phyloP scores from a whole-genome alignment of 2,329 filamentous ascomycete species.

The Colletotrichum cordylinicola region DNA sequence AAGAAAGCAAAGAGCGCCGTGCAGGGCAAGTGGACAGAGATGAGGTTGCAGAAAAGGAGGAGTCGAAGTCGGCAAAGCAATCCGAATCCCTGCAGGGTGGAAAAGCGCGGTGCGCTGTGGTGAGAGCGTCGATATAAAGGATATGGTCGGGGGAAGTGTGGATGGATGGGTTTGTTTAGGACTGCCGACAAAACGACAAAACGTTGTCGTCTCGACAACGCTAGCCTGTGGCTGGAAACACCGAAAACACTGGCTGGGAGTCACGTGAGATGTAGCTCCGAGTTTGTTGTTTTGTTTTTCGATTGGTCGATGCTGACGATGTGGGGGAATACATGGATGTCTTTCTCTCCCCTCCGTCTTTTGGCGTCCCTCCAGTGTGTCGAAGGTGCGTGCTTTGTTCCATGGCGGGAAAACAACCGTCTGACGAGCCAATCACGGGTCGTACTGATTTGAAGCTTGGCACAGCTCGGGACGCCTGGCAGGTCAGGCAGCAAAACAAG shows the following conservation, averaged over 20 bases:
- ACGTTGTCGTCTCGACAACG: background rate
- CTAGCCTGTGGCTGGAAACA: background rate
- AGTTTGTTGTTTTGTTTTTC: background rate
- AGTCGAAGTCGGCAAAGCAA: background rate
- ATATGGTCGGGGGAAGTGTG: constrained; percentile 13
- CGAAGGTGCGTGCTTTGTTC: background rate
- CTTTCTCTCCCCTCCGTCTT: background rate
- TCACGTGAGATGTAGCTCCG: background rate
- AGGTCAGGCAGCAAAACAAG: constrained; percentile 4
- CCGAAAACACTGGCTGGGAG: background rate
- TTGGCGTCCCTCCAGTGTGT: background rate
- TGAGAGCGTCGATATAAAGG: constrained; percentile 22
- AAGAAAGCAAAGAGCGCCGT: constrained; percentile 12
- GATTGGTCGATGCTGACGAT: background rate
- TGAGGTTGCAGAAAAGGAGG: background rate
- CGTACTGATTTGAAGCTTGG: background rate
- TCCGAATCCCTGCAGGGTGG: constrained; percentile 15
- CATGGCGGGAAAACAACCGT: background rate
- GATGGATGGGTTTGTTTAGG: background rate
- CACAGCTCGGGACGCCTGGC: background rate
- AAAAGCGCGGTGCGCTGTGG: constrained; percentile 20
- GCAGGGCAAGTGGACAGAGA: background rate
- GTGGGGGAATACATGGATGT: background rate
- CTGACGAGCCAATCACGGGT: background rate
- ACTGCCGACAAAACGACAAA: background rate